These are phyloP conservation scores for Candida insectalens DNA, from an alignment of 805 yeast species.

Conservation along the genomic window DNA sequence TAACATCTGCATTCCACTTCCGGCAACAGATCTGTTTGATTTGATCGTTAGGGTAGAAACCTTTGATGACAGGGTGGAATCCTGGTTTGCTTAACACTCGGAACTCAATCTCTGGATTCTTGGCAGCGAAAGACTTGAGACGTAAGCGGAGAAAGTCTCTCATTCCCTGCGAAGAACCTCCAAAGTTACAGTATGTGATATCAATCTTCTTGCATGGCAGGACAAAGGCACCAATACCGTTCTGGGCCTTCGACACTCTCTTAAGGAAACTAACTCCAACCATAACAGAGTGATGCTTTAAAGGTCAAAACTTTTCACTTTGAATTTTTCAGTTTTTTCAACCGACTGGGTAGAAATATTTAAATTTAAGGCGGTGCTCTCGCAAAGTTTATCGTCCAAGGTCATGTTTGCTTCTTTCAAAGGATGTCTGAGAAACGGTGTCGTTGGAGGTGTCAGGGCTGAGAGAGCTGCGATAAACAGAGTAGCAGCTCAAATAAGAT, in stretches of 20 bases:
- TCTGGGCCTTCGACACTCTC: conserved; percentile 52
- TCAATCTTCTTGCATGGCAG: conserved; percentile 68
- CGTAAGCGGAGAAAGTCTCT: conserved; percentile 49
- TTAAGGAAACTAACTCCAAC: conserved; percentile 46
- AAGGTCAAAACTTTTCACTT: neutral
- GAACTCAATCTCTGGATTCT: conserved; percentile 62
- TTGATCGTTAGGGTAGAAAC: conserved; percentile 38
- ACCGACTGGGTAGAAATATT: conserved; percentile 34
- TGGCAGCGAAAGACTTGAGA: conserved; percentile 44
- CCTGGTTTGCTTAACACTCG: conserved; percentile 64
- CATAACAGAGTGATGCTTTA: conserved; percentile 8
- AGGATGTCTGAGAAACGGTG: too few species aligned
- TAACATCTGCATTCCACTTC: conserved; percentile 53
- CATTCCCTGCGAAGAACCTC: conserved; percentile 86
- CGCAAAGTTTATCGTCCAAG: too few species aligned
- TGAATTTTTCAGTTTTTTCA: too few species aligned
- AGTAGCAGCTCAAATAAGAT: too few species aligned
- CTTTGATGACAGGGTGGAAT: conserved; percentile 62
- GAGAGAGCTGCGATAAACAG: too few species aligned
- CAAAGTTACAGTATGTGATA: conserved; percentile 87
- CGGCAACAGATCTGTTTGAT: conserved; percentile 54
- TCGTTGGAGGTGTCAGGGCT: too few species aligned
- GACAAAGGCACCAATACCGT: conserved; percentile 69
- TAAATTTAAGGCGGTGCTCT: neutral
- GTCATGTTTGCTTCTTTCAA: too few species aligned